Evolutionary conservation across 2,329 filamentous ascomycete genomes (phyloP).

Genomic region (Colletotrichum sp.): DNA sequence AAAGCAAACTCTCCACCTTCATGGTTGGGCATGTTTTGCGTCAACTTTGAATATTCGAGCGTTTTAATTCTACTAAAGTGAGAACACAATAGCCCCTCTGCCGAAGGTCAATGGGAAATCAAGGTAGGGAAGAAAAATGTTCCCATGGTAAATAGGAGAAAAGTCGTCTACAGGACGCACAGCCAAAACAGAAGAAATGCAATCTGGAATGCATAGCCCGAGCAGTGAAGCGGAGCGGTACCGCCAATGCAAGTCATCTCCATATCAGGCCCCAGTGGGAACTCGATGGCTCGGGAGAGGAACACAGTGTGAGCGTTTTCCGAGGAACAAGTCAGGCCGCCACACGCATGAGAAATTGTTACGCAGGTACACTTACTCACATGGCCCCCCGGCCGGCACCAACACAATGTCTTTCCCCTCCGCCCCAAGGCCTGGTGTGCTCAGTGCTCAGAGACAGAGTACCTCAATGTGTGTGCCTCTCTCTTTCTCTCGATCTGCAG

Average conservation of each 20-base stretch:
- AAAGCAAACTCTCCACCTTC: background rate
- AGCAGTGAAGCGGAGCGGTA: background rate
- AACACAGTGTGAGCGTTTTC: constrained; percentile 13
- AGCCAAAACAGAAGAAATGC: too few relatives aligned
- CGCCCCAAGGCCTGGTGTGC: background rate
- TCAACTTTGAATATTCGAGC: background rate
- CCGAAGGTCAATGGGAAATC: too few relatives aligned
- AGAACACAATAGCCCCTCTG: too few relatives aligned
- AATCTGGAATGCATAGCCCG: background rate
- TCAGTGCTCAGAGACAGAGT: background rate
- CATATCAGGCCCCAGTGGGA: background rate
- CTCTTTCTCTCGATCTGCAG: background rate
- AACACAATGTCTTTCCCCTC: background rate
- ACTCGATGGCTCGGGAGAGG: background rate
- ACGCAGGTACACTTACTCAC: background rate
- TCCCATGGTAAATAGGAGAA: background rate
- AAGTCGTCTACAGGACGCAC: too few relatives aligned
- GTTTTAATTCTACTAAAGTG: background rate
- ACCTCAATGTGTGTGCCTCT: background rate
- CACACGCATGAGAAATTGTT: constrained; percentile 1
- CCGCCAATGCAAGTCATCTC: background rate
- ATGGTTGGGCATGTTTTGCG: background rate
- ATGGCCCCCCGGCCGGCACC: background rate
- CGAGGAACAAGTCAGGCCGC: background rate
- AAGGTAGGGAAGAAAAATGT: background rate